A percentile compares a stretch with the other conserved stretches of the same genome.
phyloP scores from a whole-genome alignment of 2,329 filamentous ascomycete species.

The Xylaria sp. region DNA sequence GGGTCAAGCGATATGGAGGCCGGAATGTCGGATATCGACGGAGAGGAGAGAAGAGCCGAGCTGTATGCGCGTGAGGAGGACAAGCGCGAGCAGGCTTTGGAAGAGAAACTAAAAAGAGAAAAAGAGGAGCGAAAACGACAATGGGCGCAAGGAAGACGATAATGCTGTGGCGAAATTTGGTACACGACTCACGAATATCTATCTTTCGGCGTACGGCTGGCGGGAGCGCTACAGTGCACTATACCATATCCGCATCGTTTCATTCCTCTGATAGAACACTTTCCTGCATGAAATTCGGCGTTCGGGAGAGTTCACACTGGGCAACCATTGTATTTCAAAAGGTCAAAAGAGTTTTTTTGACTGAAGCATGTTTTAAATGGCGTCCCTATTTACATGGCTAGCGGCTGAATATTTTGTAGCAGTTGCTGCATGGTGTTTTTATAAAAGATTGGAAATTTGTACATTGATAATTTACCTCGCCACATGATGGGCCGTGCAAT shows the following conservation, averaged over 20 bases:
- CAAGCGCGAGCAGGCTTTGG: conserved; percentile 64
- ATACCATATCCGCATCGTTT: conserved; percentile 27
- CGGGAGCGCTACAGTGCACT: conserved; percentile 29
- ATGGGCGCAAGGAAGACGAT: conserved; percentile 37
- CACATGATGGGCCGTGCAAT: neutral
- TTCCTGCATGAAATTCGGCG: conserved; percentile 39
- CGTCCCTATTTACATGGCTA: conserved; percentile 32
- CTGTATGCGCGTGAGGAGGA: conserved; percentile 75
- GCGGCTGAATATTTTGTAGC: conserved; percentile 11
- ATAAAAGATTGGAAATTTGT: conserved; percentile 27
- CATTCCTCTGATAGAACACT: conserved; percentile 32
- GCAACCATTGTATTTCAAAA: conserved; percentile 36
- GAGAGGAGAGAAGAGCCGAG: conserved; percentile 74
- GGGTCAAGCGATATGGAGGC: conserved; percentile 83
- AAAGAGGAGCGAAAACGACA: conserved; percentile 50
- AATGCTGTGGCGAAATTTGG: conserved; percentile 23
- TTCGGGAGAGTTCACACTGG: conserved; percentile 38
- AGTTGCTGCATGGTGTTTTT: conserved; percentile 9
- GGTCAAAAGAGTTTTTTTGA: conserved; percentile 21
- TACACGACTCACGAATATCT: conserved; percentile 34
- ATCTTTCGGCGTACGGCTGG: conserved; percentile 37
- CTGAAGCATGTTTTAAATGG: conserved; percentile 29
- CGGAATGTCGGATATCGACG: conserved; percentile 77
- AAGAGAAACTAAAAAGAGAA: conserved; percentile 49
- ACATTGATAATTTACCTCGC: conserved; percentile 2